Evolutionary conservation across 108 stramenopile species (phyloP).

Genomic region (Nitzschia inconspicua): DNA sequence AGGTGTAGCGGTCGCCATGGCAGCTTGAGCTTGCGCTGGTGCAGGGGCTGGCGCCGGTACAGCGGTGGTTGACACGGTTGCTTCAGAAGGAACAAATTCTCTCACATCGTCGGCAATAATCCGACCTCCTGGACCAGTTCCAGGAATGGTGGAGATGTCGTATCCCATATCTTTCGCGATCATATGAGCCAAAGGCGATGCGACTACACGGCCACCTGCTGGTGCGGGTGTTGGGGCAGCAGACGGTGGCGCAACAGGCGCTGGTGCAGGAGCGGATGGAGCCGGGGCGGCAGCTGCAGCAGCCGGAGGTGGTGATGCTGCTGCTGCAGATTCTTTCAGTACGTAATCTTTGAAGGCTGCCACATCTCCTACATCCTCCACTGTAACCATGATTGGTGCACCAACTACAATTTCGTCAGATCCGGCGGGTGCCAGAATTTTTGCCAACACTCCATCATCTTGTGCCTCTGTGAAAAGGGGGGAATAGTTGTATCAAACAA

Average conservation of each 20-base stretch:
- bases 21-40: slow-evolving; percentile 32
- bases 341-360: slow-evolving; percentile 87
- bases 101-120: slow-evolving; percentile 93
- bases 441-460: slow-evolving; percentile 96
- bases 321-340: slow-evolving; percentile 38
- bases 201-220: slow-evolving; percentile 75
- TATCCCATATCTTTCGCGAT: slow-evolving; percentile 83
- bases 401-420: slow-evolving; percentile 83
- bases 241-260: slow-evolving; percentile 22
- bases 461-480: too few relatives aligned
- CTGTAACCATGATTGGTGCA: slow-evolving; percentile 77
- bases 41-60: slow-evolving; percentile 39
- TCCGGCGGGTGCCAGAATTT: slow-evolving; percentile 81
- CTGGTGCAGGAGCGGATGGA: slow-evolving; percentile 18
- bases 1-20: slow-evolving; percentile 42
- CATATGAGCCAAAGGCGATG: slow-evolving; percentile 88
- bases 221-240: slow-evolving; percentile 35
- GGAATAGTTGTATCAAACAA: too few relatives aligned
- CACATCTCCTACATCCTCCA: slow-evolving; percentile 85
- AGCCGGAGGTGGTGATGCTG: slow-evolving; percentile 26
- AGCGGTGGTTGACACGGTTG: slow-evolving; percentile 9
- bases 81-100: slow-evolving; percentile 59
- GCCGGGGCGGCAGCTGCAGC: slow-evolving; percentile 29
- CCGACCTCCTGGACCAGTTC: slow-evolving; percentile 94
- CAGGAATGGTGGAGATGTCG: slow-evolving; percentile 66